phyloP scores from a whole-genome alignment of 305 asterid species.

The Andrographis paniculata region DNA sequence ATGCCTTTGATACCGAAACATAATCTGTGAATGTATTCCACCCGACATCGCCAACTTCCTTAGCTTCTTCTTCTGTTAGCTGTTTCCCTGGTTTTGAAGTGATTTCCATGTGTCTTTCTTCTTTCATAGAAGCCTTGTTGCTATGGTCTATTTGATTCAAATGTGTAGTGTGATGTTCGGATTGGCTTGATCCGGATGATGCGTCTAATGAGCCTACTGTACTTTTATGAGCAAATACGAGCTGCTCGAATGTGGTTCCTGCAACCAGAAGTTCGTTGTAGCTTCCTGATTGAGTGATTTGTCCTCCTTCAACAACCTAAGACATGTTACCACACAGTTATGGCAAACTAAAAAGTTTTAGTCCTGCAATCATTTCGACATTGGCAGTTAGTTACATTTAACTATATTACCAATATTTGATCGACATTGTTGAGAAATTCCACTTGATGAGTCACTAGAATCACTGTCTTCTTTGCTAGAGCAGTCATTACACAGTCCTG shows the following conservation, averaged over 20 bases:
- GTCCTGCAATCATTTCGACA: neutral
- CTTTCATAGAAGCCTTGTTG: conserved; percentile 16
- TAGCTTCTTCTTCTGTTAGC: conserved; percentile 66
- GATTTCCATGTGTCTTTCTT: conserved; percentile 31
- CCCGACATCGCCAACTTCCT: conserved; percentile 44
- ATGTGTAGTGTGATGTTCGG: neutral
- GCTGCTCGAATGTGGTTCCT: conserved; percentile 56
- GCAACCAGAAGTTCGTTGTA: conserved; percentile 40
- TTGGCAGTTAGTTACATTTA: neutral
- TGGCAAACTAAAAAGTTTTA: neutral
- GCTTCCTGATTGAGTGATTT: conserved; percentile 52
- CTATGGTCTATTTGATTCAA: conserved; percentile 17
- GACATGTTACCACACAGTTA: conserved; percentile 6
- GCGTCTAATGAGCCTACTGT: conserved; percentile 32
- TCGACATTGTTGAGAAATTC: conserved; percentile 57
- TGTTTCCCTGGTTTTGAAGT: conserved; percentile 24
- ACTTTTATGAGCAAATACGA: conserved; percentile 49
- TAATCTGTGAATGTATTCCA: conserved; percentile 48
- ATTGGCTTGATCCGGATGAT: conserved; percentile 18
- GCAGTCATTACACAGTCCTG: conserved; percentile 72
- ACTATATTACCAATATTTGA: conserved; percentile 54
- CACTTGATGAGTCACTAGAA: conserved; percentile 84
- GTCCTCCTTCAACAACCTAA: conserved; percentile 60
- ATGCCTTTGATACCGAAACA: conserved; percentile 41
- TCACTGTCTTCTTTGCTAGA: conserved; percentile 50